Evolutionary conservation across 2,329 filamentous ascomycete species (phyloP), one percentile per base, ranked within the genome.

Genomic region (Paecilomyces fulvus): DNA sequence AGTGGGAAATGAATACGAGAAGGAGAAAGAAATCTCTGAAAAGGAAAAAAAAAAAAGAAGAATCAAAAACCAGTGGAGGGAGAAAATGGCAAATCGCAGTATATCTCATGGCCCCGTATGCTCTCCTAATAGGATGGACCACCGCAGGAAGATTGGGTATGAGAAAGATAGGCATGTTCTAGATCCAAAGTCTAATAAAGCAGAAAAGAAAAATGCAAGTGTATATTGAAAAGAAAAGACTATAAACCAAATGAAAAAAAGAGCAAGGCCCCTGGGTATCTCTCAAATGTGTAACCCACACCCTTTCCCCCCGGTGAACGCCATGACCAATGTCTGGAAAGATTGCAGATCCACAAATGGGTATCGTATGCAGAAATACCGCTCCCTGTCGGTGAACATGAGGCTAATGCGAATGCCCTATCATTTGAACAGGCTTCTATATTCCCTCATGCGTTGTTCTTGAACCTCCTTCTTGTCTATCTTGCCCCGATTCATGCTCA

Each of bases 401-500:
- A 25, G 23, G 17, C 7, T 10, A 46, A 28, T 50, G 12, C n/a
- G 46, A 46, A 30, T 3, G 30, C 9, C 9, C 23, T 14, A 56
- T 65, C 60, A 75, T 55, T 71, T 75, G 69, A 87, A 87, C 51
- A 87, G 71, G 64, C 76, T 79, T 66, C 79, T 76, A 63, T 87
- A 73, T 65, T 86, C 82, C 65, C 83, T 78, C 68, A 87, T 74
- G 55, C 79, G 83, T 75, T 86, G 80, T 74, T 84, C 83, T 6
- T 85, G 84, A 49, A 82, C 79, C 68, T 89, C 83, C 4, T 75
- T 74, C 70, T 83, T 84, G 56, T 79, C 80, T 70, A 75, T 58
- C 75, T 76, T 86, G 73, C 66, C 80, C 69, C 82, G 80, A 61
- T 89, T 88, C 86, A 95, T 86, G 68, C 89, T 92, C 62, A 97